phyloP scores from a whole-genome alignment of 2,329 filamentous ascomycete species.

The Zasmidium angulare region DNA sequence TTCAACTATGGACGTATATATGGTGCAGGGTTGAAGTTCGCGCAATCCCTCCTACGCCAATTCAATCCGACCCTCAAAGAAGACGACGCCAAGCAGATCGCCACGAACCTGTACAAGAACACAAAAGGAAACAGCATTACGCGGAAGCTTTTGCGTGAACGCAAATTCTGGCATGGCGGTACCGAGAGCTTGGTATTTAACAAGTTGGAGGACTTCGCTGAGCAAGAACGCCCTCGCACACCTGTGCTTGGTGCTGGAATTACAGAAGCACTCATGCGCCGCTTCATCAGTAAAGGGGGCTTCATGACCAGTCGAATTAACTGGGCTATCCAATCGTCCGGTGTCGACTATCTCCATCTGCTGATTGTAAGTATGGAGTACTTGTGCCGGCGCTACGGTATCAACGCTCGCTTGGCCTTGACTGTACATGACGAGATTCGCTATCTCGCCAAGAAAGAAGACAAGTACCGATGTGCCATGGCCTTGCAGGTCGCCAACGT shows the following conservation, averaged over 20 bases:
- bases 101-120: constrained; percentile 76
- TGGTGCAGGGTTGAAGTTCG: constrained; percentile 94
- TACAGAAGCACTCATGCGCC: constrained; percentile 87
- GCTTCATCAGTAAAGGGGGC: constrained; percentile 81
- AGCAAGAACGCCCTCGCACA: constrained; percentile 86
- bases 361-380: constrained; percentile 95
- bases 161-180: constrained; percentile 89
- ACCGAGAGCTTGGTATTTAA: constrained; percentile 99
- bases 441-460: constrained; percentile 80
- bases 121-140: constrained; percentile 89
- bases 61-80: constrained; percentile 88
- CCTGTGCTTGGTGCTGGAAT: constrained; percentile 93
- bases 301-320: constrained; percentile 98
- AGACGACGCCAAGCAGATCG: constrained; percentile 71
- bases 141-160: constrained; percentile 68
- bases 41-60: constrained; percentile 82
- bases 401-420: constrained; percentile 81
- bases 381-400: constrained; percentile 77
- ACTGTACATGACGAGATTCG: constrained; percentile 98
- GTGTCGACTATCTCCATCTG: constrained; percentile 94
- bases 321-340: constrained; percentile 97
- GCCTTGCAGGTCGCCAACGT: constrained; percentile 91
- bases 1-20: constrained; percentile 99
- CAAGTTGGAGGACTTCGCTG: constrained; percentile 94
- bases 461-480: constrained; percentile 87